phyloP scores from a whole-genome alignment of 495 filamentous ascomycete species.

The Neurospora sp. region DNA sequence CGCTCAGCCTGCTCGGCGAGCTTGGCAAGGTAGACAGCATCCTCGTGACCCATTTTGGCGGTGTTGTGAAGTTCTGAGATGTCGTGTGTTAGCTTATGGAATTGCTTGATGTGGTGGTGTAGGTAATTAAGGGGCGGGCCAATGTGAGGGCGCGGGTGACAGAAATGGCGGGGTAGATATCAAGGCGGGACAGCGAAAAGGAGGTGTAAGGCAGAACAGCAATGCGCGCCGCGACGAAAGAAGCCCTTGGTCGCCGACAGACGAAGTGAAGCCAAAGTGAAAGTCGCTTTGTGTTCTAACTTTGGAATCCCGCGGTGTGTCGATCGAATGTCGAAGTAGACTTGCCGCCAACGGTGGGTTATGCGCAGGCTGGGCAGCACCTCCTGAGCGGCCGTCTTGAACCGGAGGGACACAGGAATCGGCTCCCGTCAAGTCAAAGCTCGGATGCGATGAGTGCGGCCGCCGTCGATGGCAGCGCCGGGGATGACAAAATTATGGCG shows the following conservation, averaged over 20 bases:
- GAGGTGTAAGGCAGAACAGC: background rate
- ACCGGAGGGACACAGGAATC: too few relatives aligned
- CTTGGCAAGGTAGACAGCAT: slow-evolving; percentile 99
- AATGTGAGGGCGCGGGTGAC: background rate
- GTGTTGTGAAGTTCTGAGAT: slow-evolving; percentile 14
- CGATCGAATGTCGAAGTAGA: slow-evolving; percentile 2
- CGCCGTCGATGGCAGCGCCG: slow-evolving; percentile 4
- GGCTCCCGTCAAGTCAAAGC: background rate
- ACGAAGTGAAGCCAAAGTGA: background rate
- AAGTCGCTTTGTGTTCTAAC: background rate
- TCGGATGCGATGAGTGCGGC: slow-evolving; percentile 1
- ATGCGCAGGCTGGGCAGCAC: slow-evolving; percentile 16
- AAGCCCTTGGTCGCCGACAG: background rate
- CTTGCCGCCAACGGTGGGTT: slow-evolving; percentile 24
- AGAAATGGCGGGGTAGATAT: background rate
- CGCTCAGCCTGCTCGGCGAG: slow-evolving; percentile 99
- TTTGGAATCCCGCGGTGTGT: background rate
- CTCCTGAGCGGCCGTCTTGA: slow-evolving; percentile 3
- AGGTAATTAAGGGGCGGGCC: slow-evolving; percentile 8
- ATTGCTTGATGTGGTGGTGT: slow-evolving; percentile 8
- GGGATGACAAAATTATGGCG: slow-evolving; percentile 6
- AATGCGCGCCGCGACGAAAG: background rate
- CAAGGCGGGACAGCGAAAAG: background rate
- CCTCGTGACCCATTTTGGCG: slow-evolving; percentile 94
- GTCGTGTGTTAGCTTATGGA: slow-evolving; percentile 19